Percentiles rank a stretch among this genome's conserved stretches.
Evolutionary conservation across 805 yeast species (phyloP).

Genomic region (Saccharomycopsis javanensis): DNA sequence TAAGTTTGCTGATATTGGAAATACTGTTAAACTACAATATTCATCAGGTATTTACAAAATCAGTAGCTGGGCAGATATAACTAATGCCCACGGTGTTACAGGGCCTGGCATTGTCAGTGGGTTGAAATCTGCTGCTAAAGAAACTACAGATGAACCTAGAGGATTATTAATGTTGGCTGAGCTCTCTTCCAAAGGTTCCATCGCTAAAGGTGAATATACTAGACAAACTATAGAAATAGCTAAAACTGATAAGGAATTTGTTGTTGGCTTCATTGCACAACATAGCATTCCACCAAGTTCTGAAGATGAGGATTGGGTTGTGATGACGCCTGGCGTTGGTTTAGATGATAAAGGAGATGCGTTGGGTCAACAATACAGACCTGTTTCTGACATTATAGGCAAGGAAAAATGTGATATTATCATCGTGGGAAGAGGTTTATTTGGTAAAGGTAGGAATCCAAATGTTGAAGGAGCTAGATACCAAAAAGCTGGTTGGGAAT

Average conservation of each 20-base stretch:
- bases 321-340: constrained; percentile 98
- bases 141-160: constrained; percentile 65
- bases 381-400: constrained; percentile 70
- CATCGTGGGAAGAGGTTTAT: constrained; percentile 96
- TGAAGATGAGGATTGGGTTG: constrained; percentile 89
- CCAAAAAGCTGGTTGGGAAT: constrained; percentile 90
- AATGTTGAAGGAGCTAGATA: constrained; percentile 79
- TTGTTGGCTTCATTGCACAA: constrained; percentile 95
- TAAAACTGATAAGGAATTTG: constrained; percentile 76
- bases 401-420: constrained; percentile 85
- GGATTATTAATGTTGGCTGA: constrained; percentile 95
- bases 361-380: constrained; percentile 92
- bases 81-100: constrained; percentile 96
- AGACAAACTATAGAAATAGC: constrained; percentile 83
- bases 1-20: constrained; percentile 97
- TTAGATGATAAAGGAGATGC: constrained; percentile 93
- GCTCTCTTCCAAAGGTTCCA: constrained; percentile 84
- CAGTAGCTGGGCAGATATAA: constrained; percentile 92
- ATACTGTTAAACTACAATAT: constrained; percentile 92
- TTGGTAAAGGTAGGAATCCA: constrained; percentile 92
- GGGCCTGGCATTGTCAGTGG: constrained; percentile 92
- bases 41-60: constrained; percentile 82
- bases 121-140: constrained; percentile 63
- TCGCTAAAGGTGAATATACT: constrained; percentile 90
- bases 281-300: constrained; percentile 72